Evolutionary conservation across 169 alveolate species (phyloP).

Genomic region (Plasmodium coatneyi): DNA sequence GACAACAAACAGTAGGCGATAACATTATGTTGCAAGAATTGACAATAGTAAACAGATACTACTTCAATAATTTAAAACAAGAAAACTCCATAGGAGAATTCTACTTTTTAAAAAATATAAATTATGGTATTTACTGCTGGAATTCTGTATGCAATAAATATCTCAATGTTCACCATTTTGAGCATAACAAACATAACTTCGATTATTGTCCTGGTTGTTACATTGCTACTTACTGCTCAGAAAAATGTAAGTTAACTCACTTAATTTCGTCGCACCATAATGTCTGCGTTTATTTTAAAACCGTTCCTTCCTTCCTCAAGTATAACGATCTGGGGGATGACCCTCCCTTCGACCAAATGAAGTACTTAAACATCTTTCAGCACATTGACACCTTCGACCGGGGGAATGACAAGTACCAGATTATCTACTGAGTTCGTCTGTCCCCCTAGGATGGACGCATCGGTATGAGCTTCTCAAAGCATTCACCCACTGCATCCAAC

Average conservation of each 20-base stretch:
- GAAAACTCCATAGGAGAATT: constrained; percentile 65
- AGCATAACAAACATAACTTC: constrained; percentile 54
- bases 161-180: constrained; percentile 25
- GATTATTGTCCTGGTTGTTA: constrained; percentile 64
- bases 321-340: constrained; percentile 5
- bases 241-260: constrained; percentile 44
- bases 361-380: constrained; percentile 39
- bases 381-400: constrained; percentile 51
- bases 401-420: constrained; percentile 36
- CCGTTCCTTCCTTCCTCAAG: constrained; percentile 52
- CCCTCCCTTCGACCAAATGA: constrained; percentile 1
- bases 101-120: constrained; percentile 46
- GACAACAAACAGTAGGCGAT: constrained; percentile 50
- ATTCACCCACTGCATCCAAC: background rate
- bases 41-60: constrained; percentile 51
- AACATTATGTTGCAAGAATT: constrained; percentile 60
- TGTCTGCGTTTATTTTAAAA: constrained; percentile 61
- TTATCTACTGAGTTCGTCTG: constrained; percentile 18
- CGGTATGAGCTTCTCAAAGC: background rate
- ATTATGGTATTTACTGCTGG: constrained; percentile 75
- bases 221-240: constrained; percentile 69
- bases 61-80: constrained; percentile 50
- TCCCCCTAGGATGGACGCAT: background rate
- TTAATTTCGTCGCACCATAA: constrained; percentile 59
- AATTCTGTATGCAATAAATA: constrained; percentile 57